Base-by-base conservation (phyloP, 108 stramenopile genomes). In the Licmophora abbreviata region DNA sequence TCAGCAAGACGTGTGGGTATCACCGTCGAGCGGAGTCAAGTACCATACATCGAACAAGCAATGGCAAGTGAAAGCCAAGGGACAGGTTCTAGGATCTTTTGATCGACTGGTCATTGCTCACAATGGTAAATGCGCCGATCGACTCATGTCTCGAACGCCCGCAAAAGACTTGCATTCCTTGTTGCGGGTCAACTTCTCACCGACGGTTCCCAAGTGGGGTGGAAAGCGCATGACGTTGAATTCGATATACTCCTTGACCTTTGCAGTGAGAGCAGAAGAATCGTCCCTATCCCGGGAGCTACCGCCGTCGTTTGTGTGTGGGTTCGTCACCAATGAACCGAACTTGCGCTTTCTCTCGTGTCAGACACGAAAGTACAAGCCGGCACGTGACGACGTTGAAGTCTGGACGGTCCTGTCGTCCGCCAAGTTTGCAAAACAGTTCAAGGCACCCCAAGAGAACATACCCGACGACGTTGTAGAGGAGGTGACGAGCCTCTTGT, bases 101-200 rank as follows among this genome's bases (percentile, higher is more conserved):
- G 81, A 88, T 63, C 42, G 53, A 6, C 52, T 92, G 30, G 63
- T 92, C 36, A 75, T 92, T 43, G 81, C 84, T 15, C 91, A 92
- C 63, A 92, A 88, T 64, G 91, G 91, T 4, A 92, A 92, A 70
- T 92, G 91, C 63, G 91, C 91, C 31, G 91, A 92, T 61, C 68
- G 91, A 21, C 63, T 92, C 55, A 88, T 85, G 82, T 68, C 68
- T 46, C 66, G 69, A 40, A 85, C 85, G n/a, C 86, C 84, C 0
- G 81, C 86, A 10, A 85, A 63, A 40, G 61, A 68, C 25, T 62
- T 88, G 15, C 81, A 85, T 44, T 44, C 51, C 1, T 45, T 92
- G 35, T 45, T 88, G 20, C 64, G 73, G 46, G 79, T 77, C 4
- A 80, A 83, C 35, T 92, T 92, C 60, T 64, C 70, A 9, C 73